Conservation (phyloP, 2,329 filamentous ascomycete genomes). For the Ceratocystis cubensis region DNA sequence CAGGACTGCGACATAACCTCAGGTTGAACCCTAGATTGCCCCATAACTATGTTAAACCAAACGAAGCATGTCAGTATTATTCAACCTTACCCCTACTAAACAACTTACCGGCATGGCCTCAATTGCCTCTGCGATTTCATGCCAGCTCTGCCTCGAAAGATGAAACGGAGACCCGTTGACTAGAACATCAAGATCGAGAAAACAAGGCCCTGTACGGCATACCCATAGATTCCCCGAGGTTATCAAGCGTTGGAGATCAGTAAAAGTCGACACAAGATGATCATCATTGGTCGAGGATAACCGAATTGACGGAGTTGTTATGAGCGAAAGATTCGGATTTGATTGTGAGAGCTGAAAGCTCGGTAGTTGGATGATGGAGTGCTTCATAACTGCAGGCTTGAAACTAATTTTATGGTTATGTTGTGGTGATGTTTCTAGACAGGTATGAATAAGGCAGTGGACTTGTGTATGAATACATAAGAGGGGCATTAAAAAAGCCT, state of each 20-base stretch:
- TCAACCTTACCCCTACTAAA: not conserved
- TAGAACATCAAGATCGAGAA: slow-evolving; percentile 14
- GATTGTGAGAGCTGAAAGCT: slow-evolving; percentile 11
- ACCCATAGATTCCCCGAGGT: slow-evolving; percentile 17
- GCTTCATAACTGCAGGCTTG: slow-evolving; percentile 1
- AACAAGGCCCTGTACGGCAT: slow-evolving; percentile 20
- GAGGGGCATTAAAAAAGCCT: not conserved
- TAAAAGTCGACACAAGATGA: slow-evolving; percentile 8
- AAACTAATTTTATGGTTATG: not conserved
- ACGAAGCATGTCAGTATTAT: not conserved
- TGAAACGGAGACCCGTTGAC: slow-evolving; percentile 17
- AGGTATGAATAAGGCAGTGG: not conserved
- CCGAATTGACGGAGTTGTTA: not conserved
- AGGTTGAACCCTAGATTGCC: slow-evolving; percentile 18
- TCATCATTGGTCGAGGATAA: not conserved
- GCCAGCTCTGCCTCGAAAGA: slow-evolving; percentile 2
- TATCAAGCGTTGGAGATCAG: slow-evolving; percentile 12
- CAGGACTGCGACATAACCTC: slow-evolving; percentile 15
- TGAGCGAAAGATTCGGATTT: not conserved
- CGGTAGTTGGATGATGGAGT: slow-evolving; percentile 7
- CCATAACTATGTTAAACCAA: slow-evolving; percentile 14
- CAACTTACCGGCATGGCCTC: slow-evolving; percentile 19
- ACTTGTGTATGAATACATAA: not conserved
- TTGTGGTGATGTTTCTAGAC: not conserved
- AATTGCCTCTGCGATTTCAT: slow-evolving; percentile 13